phyloP scores from a whole-genome alignment of 2,329 filamentous ascomycete species.

The Sphaceloma murrayae region DNA sequence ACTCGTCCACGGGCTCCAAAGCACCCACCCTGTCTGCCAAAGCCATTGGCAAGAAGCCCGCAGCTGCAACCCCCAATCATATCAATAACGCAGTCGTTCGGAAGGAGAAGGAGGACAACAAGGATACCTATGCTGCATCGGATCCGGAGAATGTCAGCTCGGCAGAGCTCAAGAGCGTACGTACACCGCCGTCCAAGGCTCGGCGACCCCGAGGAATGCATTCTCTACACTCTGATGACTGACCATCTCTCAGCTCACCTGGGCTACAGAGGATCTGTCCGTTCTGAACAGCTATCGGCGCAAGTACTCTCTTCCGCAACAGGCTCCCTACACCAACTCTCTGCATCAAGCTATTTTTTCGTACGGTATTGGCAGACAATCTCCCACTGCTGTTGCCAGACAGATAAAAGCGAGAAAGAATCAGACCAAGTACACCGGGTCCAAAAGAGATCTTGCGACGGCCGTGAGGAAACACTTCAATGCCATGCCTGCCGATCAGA shows the following conservation, averaged over 20 bases:
- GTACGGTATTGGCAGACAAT: conserved; percentile 55
- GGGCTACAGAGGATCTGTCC: conserved; percentile 1
- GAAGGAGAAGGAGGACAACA: conserved; percentile 1
- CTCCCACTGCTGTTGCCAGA: conserved; percentile 37
- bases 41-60: conserved; percentile 12
- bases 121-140: no score
- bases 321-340: conserved; percentile 54
- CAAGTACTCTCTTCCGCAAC: conserved; percentile 59
- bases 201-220: background rate
- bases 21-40: conserved; percentile 7
- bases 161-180: conserved; percentile 10
- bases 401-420: conserved; percentile 43
- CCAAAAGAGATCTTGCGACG: conserved; percentile 61
- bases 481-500: conserved; percentile 65
- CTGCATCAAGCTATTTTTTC: conserved; percentile 42
- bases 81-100: no score
- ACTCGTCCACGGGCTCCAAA: conserved; percentile 15
- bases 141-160: background rate
- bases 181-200: background rate
- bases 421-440: no score
- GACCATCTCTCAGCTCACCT: conserved; percentile 4
- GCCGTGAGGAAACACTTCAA: conserved; percentile 77
- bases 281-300: conserved; percentile 66
- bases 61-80: background rate
- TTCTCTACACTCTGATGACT: background rate